Base-by-base conservation (phyloP, 2,329 filamentous ascomycete species). In the Calycina herbarum region DNA sequence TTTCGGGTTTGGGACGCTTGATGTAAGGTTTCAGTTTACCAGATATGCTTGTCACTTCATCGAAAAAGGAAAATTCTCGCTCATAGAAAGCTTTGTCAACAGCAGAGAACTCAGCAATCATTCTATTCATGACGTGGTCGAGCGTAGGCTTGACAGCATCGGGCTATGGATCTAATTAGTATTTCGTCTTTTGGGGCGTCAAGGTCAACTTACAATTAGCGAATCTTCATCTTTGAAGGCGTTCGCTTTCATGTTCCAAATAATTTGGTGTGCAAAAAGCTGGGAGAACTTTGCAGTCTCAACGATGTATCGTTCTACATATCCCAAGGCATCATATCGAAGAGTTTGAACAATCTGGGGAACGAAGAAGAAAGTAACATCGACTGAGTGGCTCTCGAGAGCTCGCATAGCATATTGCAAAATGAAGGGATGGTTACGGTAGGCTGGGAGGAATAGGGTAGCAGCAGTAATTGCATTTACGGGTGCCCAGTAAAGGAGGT, bases 241-340 rank as follows among this genome's bases (percentile, higher is more conserved):
- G 77, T 99, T 99, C 38, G 95, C 95, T 77, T 98, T 99, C 90
- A 99, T 99, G 77, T 99, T 99, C 95, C 96, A 99, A 76, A 99
- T 99, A 71, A 99, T 98, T 74, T 99, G 95, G 77, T 99, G 96
- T 2, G 96, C 94, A 78, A 99, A 99, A 8, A 98, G 81, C 77
- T 98, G 95, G n/a, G 95, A 98, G 75, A 97, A 94, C 73, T 96
- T 94, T 1, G 94, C 95, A 0, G 96, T 97, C 79, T 99, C 95
- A 17, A 98, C 84, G 64, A 99, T 98, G 75, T 97, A 99, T 57
- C 94, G 87, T 78, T 97, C 93, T 1, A 97, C 94, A 75, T 99
- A 99, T 64, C 95, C 95, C 29, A 99, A 83, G 13, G 85, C 86
- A 81, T 99, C 95, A 73, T 98, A 97, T 63, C 95, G 90, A 56